Conservation (phyloP, 2,329 filamentous ascomycete species). For the Neonectria punicea region DNA sequence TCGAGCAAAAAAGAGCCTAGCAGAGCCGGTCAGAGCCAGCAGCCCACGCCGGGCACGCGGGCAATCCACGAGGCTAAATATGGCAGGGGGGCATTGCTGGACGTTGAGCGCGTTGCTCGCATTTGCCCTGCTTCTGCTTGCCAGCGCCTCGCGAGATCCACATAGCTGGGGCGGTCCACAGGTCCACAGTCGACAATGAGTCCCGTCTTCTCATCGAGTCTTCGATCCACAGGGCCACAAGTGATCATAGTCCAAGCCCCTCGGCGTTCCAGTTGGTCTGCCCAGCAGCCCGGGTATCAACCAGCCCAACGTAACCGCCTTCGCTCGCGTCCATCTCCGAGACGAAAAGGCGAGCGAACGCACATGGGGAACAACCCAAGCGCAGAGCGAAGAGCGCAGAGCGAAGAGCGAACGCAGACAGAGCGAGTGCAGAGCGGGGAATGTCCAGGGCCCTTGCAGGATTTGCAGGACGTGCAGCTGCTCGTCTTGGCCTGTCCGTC, state of each 20-base stretch:
- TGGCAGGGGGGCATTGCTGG: conserved; percentile 37
- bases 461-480: conserved; percentile 35
- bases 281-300: conserved; percentile 12
- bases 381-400: conserved; percentile 1
- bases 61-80: conserved; percentile 44
- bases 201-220: neutral
- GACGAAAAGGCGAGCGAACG: neutral
- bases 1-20: conserved; percentile 12
- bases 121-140: conserved; percentile 17
- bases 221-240: neutral
- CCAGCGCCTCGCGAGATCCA: conserved; percentile 30
- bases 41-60: conserved; percentile 37
- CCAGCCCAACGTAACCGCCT: conserved; percentile 16
- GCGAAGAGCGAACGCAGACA: conserved; percentile 2
- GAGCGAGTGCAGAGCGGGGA: conserved; percentile 22
- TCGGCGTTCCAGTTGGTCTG: conserved; percentile 7
- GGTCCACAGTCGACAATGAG: neutral
- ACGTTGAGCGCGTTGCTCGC: conserved; percentile 34
- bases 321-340: conserved; percentile 11
- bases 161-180: conserved; percentile 14
- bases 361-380: neutral
- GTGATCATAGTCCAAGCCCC: neutral
- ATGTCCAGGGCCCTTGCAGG: conserved; percentile 29
- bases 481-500: conserved; percentile 31
- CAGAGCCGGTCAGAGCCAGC: conserved; percentile 7